phyloP scores from a whole-genome alignment of 176 grass and related monocot genomes.

The Areca catechu region DNA sequence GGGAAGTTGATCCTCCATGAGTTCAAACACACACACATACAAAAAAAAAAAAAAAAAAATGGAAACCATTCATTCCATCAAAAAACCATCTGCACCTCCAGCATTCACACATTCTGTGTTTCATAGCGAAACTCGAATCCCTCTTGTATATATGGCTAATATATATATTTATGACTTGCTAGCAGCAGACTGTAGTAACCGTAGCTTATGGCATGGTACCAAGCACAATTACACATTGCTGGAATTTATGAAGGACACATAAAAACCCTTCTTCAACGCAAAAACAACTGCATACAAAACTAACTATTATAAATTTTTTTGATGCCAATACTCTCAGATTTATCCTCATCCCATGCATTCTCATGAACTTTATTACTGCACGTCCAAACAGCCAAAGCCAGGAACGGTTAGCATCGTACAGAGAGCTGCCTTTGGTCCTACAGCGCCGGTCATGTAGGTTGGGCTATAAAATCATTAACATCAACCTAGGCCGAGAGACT shows the following conservation, averaged over 20 bases:
- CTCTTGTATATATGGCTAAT: too few relatives aligned
- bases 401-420: constrained; percentile 29
- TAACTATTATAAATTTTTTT: constrained; percentile 33
- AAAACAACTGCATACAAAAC: constrained; percentile 28
- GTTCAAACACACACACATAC: too few relatives aligned
- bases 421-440: constrained; percentile 40
- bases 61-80: too few relatives aligned
- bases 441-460: constrained; percentile 26
- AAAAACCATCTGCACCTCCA: too few relatives aligned
- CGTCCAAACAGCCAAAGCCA: constrained; percentile 33
- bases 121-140: too few relatives aligned
- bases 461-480: constrained; percentile 7
- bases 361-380: constrained; percentile 45
- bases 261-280: constrained; percentile 18
- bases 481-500: constrained; percentile 31
- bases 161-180: too few relatives aligned
- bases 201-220: too few relatives aligned
- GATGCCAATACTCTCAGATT: constrained; percentile 71
- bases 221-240: constrained; percentile 1
- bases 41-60: too few relatives aligned
- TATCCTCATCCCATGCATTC: constrained; percentile 39
- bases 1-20: too few relatives aligned
- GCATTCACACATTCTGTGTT: too few relatives aligned
- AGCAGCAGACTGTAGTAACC: too few relatives aligned
- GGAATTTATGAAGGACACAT: constrained; percentile 6